Percentiles rank a stretch among this genome's conserved stretches.
These are phyloP conservation scores for Blastomyces parvus DNA, from an alignment of 2,329 filamentous ascomycete genomes.

Conservation along the genomic window DNA sequence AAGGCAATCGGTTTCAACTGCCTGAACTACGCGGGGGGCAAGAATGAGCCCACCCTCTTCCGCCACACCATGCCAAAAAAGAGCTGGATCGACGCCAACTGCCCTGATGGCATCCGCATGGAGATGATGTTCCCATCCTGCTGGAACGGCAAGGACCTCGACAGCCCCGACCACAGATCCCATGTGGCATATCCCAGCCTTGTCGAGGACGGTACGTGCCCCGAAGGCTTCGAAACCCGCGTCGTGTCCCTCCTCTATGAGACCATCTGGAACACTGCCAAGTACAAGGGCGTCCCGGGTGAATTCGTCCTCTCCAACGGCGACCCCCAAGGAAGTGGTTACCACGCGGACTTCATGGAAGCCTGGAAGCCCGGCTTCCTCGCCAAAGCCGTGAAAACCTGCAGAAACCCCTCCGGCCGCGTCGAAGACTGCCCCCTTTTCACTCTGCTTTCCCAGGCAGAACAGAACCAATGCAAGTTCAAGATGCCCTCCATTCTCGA, in stretches of 20 bases:
- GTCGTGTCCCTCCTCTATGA: constrained; percentile 73
- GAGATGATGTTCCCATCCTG: constrained; percentile 85
- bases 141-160: constrained; percentile 64
- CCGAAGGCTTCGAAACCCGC: constrained; percentile 56
- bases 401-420: constrained; percentile 60
- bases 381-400: constrained; percentile 61
- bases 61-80: constrained; percentile 78
- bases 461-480: constrained; percentile 53
- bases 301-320: constrained; percentile 69
- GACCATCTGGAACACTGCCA: constrained; percentile 68
- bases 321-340: constrained; percentile 65
- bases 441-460: constrained; percentile 51
- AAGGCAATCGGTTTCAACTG: constrained; percentile 93
- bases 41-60: constrained; percentile 59
- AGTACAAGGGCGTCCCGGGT: constrained; percentile 54
- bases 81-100: constrained; percentile 68
- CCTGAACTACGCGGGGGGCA: constrained; percentile 61
- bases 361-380: constrained; percentile 65
- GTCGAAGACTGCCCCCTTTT: constrained; percentile 71
- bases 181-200: constrained; percentile 71
- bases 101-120: constrained; percentile 67
- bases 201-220: constrained; percentile 69
- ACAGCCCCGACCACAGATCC: constrained; percentile 45
- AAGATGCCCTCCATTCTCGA: constrained; percentile 46
- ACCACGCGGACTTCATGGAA: constrained; percentile 69